Conservation (phyloP, 345 rosid genomes). For the Brassica juncea region DNA sequence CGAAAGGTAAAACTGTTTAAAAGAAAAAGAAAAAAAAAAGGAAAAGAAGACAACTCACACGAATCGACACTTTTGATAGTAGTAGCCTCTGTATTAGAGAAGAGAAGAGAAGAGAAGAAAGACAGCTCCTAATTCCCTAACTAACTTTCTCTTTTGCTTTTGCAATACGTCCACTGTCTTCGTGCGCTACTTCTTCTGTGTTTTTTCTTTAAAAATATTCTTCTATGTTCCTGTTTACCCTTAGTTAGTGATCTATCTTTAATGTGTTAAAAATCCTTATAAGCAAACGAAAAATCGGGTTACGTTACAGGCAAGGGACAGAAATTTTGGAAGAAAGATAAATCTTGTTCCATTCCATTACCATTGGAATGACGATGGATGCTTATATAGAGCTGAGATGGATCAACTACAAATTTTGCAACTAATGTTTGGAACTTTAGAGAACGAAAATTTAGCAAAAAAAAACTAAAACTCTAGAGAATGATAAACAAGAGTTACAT, state of each 20-base stretch:
- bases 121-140: conserved; percentile 25
- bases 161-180: conserved; percentile 23
- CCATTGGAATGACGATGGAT: neutral
- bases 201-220: neutral
- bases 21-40: neutral
- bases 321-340: neutral
- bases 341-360: neutral
- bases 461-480: too few relatives aligned
- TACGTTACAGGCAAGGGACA: neutral
- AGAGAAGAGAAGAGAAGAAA: conserved; percentile 19
- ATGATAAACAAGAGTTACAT: neutral
- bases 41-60: conserved; percentile 41
- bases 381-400: neutral
- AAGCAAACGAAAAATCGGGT: neutral
- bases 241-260: neutral
- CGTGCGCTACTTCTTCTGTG: conserved; percentile 20
- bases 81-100: neutral
- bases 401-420: neutral
- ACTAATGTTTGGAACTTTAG: neutral
- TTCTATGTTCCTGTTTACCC: neutral
- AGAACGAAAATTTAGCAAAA: neutral
- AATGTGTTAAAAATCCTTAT: neutral
- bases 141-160: conserved; percentile 37
- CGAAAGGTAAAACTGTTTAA: conserved; percentile 38
- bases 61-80: conserved; percentile 26